Evolutionary conservation across 768 basidiomycete genomes (phyloP), one percentile per base, ranked within the genome.

Genomic region (Rhizopogon vinicolor): DNA sequence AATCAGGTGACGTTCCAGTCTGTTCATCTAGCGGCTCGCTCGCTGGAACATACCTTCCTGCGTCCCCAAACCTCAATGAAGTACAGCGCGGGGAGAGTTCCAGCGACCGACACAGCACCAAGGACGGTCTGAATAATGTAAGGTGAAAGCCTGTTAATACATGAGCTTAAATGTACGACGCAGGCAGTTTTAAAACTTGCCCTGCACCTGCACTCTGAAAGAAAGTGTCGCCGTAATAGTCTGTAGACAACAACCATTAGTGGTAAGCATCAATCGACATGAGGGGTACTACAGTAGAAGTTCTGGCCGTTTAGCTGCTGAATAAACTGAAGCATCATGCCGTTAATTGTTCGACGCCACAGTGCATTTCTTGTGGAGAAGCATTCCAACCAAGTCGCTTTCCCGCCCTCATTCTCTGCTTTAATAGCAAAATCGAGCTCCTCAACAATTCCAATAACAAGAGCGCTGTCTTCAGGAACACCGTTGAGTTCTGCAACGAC

Each of bases 251-350:
- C 44, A 57, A 43, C 25, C 54, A 67, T 52, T 61, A 64, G 46
- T 66, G 67, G 13, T 13, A 22, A 37, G 10, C 7, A 28, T 25
- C 3, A 49, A 31, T 44, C 9, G 22, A 5, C 28, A 43, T 2
- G 19, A 51, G 39, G 6, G 2, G 7, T 68, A 81, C 58, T 58
- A 87, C 86, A 87, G 68, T 87, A 88, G 70, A 89, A 89, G 65
- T 88, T 90, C 68, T 91, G 88, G 13, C 87, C 88, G 55, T 90
- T 87, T 31, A 91, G 69, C 60, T 91, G 88, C 60, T 91, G 88
- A 51, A 91, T 82, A 63, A 90, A 89, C 60, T 89, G 87, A 43
- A 89, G 68, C 84, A 89, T 87, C 84, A 89, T 87, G n/a, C 89
- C 87, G 57, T 89, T 90, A 35, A 75, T 65, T 13, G 88, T 91